A percentile compares a stretch with the other conserved stretches of the same genome.
These are phyloP conservation scores for Cytospora piceae DNA, from an alignment of 2,329 filamentous ascomycete genomes.

Conservation along the genomic window DNA sequence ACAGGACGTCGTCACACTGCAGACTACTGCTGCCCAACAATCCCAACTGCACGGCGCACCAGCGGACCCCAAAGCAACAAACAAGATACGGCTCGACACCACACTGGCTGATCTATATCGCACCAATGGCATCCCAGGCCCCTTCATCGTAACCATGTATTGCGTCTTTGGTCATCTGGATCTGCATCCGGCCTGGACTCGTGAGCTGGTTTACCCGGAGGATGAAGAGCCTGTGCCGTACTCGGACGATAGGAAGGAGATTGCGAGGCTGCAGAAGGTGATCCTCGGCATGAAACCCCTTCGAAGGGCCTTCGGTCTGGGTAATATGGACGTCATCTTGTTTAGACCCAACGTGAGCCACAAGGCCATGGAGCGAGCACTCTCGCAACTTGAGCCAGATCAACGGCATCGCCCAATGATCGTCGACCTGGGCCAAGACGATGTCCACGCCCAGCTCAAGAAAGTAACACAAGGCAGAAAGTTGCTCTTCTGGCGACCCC, in stretches of 20 bases:
- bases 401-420: slow-evolving; percentile 32
- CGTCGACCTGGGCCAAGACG: slow-evolving; percentile 29
- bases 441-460: slow-evolving; percentile 23
- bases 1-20: slow-evolving; percentile 9
- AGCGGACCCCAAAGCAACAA: not conserved
- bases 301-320: slow-evolving; percentile 33
- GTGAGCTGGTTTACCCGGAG: slow-evolving; percentile 33
- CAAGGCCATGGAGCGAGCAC: slow-evolving; percentile 29
- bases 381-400: slow-evolving; percentile 32
- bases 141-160: slow-evolving; percentile 35
- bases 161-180: slow-evolving; percentile 35
- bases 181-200: slow-evolving; percentile 33
- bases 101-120: slow-evolving; percentile 34
- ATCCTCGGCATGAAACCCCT: slow-evolving; percentile 35
- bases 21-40: slow-evolving; percentile 9
- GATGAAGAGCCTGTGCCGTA: slow-evolving; percentile 35
- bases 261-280: slow-evolving; percentile 31
- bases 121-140: slow-evolving; percentile 32
- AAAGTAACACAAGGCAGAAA: slow-evolving; percentile 27
- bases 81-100: slow-evolving; percentile 31
- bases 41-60: not conserved
- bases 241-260: slow-evolving; percentile 28
- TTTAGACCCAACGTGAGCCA: slow-evolving; percentile 33
- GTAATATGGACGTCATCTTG: slow-evolving; percentile 34
- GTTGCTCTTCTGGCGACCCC: slow-evolving; percentile 35